Base-by-base conservation (phyloP, 352 stramenopile species). In the Phytophthora hybrid region DNA sequence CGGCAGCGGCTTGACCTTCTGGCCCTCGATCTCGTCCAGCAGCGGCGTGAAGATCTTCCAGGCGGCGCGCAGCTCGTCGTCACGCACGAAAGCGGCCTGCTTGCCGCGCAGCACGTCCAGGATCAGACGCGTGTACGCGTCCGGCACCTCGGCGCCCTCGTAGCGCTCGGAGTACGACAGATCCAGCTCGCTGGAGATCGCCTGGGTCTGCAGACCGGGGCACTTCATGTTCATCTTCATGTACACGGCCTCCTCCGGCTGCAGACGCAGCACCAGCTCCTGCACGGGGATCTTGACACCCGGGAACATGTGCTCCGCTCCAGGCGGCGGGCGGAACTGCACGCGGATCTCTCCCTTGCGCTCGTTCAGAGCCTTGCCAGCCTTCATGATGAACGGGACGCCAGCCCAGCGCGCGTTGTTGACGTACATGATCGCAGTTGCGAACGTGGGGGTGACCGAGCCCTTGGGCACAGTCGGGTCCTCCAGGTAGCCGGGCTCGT, bases 41-140 rank as follows among this genome's bases (percentile, higher is more conserved):
- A 99, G 77, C 23, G 98, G 98, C 49, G 97, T 99, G 76, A 99
- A 99, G 59, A 99, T 98, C 76, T 98, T 94, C 98, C 98, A 99
- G 53, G 94, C 90, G 6, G 94, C 88, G 44, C 92, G 85, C 44
- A 99, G 84, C 84, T 99, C 98, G 74, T 99, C 98, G 64, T 97
- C 93, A 26, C 97, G 89, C 49, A 99, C 97, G 82, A 99, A 99
- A n/a, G 90, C 93, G 9, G 93, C 92, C 64, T 97, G 93, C 65
- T 99, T 95, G 63, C 97, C 98, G 54, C 96, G 91, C 52, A 99
- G 83, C 56, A 99, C 98, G 74, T 99, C 97, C 29, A 99, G 86
- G 44, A 99, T 97, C 10, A 99, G 82, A 7, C 97, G 87, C 46
- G 97, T 99, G 84, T 99, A 99, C 18, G 98, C 97, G 78, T 99